Evolutionary conservation across 352 stramenopile genomes (phyloP), one percentile per base, ranked within the genome.

Genomic region (Phytophthora citricola): DNA sequence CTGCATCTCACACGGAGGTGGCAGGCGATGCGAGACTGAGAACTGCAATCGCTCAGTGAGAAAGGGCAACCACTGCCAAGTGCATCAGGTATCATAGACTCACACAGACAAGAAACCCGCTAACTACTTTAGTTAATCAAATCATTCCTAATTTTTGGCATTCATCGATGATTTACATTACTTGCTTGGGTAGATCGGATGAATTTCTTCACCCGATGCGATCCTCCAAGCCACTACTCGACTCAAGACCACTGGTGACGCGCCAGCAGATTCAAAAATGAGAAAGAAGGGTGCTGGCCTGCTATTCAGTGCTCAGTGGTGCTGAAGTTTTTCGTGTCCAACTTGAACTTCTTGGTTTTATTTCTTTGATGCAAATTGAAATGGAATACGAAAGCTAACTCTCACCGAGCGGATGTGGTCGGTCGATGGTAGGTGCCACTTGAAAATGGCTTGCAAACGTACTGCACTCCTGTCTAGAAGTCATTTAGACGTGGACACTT

Each of bases 1-100:
- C 46, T 94, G 87, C 69, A 91, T 93, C 59, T 87, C 83, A 1
- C 87, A 94, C 44, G 87, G 87, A 32, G 85, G 87, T 20, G 89
- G 89, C 2, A 76, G 85, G 11, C 84, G 87, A 0, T 96, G 89
- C 48, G 79, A 87, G 22, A 67, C 78, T 27, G 32, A 71, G 1
- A 73, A 68, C 17, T 96, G 89, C 58, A 78, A 75, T 10, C 80
- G 83, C 5, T 92, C 82, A 0, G 83, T 92, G 26, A 81, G 84
- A 4, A 92, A 91, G 32, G 86, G 86, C 20, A 90, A 91, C 36
- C 71, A 85, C 29, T 94, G 86, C 64, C 81, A 92, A 54, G 78
- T 79, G 24, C 83, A 94, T 61, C 81, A 90, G 58, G 47, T 53
- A 8, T 20, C 17, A 20, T 20, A 20, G 17, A 20, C 17, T 20